A percentile compares a stretch with the other conserved stretches of the same genome.
These are phyloP conservation scores for Neurospora sp. DNA, from an alignment of 495 filamentous ascomycete genomes.

Conservation along the genomic window DNA sequence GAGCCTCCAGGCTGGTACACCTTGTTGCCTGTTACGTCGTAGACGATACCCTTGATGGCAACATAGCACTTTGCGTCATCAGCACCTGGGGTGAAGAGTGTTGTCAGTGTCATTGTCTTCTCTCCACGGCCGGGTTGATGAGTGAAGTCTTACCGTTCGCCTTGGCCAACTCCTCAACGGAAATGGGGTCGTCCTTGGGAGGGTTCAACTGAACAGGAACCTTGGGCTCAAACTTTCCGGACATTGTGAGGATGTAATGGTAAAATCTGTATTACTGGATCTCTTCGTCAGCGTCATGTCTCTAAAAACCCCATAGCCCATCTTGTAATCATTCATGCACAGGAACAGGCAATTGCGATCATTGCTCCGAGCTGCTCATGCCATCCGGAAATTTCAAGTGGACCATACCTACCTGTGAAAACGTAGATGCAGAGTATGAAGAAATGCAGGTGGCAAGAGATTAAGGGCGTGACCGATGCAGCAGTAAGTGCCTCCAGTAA, in stretches of 20 bases:
- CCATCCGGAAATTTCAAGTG: neutral
- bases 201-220: conserved; percentile 68
- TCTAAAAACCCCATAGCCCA: neutral
- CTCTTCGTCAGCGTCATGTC: neutral
- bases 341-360: neutral
- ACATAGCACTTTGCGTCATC: conserved; percentile 68
- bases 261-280: neutral
- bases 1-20: conserved; percentile 74
- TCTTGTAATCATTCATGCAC: neutral
- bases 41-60: conserved; percentile 92
- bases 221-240: conserved; percentile 78
- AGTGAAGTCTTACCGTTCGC: conserved; percentile 58
- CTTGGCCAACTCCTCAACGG: conserved; percentile 59
- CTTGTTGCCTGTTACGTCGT: conserved; percentile 81
- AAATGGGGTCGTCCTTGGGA: conserved; percentile 81
- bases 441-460: neutral
- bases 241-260: conserved; percentile 26
- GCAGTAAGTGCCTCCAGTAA: too few species aligned
- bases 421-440: neutral
- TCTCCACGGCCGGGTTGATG: neutral
- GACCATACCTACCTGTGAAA: neutral
- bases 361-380: neutral
- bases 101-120: neutral
- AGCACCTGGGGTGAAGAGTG: conserved; percentile 32
- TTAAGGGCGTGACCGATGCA: too few species aligned